These are phyloP conservation scores for Epichloe bromicola DNA, from an alignment of 2,329 filamentous ascomycete genomes.

Conservation along the genomic window DNA sequence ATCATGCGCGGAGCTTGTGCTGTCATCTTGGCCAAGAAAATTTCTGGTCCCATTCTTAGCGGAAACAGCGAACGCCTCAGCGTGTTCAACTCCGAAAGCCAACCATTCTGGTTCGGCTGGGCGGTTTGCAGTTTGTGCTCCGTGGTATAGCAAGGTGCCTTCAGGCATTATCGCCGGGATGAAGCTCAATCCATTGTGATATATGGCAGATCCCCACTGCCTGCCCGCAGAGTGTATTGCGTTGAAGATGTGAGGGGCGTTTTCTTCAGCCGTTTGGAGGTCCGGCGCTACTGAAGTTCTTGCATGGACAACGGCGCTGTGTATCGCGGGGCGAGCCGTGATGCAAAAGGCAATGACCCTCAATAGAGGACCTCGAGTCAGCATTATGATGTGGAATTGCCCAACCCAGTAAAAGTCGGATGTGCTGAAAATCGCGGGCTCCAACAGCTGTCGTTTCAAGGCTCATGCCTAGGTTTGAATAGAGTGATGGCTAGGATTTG, in stretches of 20 bases:
- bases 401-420: not conserved
- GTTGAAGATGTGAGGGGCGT: slow-evolving; percentile 59
- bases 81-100: slow-evolving; percentile 66
- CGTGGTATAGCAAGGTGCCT: slow-evolving; percentile 57
- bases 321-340: not conserved
- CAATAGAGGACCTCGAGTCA: not conserved
- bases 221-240: slow-evolving; percentile 57
- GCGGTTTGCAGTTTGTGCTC: slow-evolving; percentile 30
- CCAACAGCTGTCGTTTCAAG: too few species aligned
- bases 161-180: slow-evolving; percentile 52
- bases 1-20: not conserved
- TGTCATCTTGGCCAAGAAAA: not conserved
- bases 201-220: slow-evolving; percentile 59
- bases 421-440: too few species aligned
- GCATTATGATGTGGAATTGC: not conserved
- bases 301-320: not conserved
- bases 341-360: not conserved
- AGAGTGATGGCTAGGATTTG: too few species aligned
- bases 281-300: slow-evolving; percentile 20
- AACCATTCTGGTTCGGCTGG: slow-evolving; percentile 53
- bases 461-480: too few species aligned
- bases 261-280: slow-evolving; percentile 26
- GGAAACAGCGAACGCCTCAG: slow-evolving; percentile 44
- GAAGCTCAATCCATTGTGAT: slow-evolving; percentile 65
- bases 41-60: not conserved